Base-by-base conservation (phyloP, 768 basidiomycete genomes). In the Rhodosporidiobolus odoratus region DNA sequence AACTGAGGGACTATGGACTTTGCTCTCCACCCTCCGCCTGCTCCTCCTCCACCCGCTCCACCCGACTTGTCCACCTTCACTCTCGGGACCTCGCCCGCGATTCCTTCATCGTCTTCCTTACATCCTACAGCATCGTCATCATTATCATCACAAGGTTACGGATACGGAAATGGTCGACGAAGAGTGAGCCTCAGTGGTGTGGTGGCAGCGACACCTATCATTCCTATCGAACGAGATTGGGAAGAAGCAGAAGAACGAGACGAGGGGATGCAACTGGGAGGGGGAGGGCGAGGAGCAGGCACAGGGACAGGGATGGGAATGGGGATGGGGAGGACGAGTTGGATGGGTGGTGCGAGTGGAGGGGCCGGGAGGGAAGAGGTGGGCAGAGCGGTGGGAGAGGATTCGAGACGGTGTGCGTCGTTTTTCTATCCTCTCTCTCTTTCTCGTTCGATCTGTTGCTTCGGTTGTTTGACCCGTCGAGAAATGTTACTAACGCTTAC, bases 361-460 rank as follows among this genome's bases (percentile, higher is more conserved):
- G 48, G 48, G 12, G 48, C 9, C 12, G 48, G 53, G 34, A 5
- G 23, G 3, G 38, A 50, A 52, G 35, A 52, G 27, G 43, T 37
- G 40, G 63, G 57, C 15, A 62, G 30, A 40, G 58, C 43, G 0
- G 65, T 66, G 1, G 54, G 47, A 12, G 72, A 65, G 40, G 72
- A 73, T 27, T 38, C 60, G 7, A 32, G 68, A 17, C 59, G 72
- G 19, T 73, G 72, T 73, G 56, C 47, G 72, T 61, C 27, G 7
- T 13, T 17, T 25, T 62, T 35, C n/a, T 47, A 10, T 35, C 60
- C 17, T 23, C 27, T n/a, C 34, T 37, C n/a, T 23, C 60, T 34
- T n/a, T 47, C 16, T 21, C n/a, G 19, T 13, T n/a, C 15, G 30
- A 16, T 25, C 9, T 19, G 7, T 21, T 15, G 23, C 47, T 12